Evolutionary conservation across 768 basidiomycete species (phyloP), one percentile per base, ranked within the genome.

Genomic region (Rhodotorula taiwanensis): DNA sequence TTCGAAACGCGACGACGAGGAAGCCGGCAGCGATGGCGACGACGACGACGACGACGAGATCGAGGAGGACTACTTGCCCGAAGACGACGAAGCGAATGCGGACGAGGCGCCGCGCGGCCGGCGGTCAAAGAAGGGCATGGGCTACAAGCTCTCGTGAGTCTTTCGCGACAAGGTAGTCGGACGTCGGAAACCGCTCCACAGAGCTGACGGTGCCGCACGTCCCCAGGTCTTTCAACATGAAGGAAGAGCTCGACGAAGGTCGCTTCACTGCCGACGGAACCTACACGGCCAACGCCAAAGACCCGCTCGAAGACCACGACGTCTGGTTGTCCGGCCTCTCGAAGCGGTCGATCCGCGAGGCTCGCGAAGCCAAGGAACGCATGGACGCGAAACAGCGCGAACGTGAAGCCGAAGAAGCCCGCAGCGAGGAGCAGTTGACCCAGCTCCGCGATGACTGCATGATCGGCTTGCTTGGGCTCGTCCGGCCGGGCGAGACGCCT

Each of bases 231-330:
- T 99, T 99, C 83, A 94, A 99, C 76, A 98, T 99, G 94, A 86
- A 92, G 67, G 87, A 89, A 71, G 95, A 99, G 80, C 93, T 98
- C 87, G 86, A 90, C 73, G 94, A 98, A 77, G 95, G 95, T 43
- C 89, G 91, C 74, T 97, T 99, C 79, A 86, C 89, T 8, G 88
- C 87, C 63, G 94, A 98, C 73, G 95, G 95, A 51, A 67, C 66
- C 14, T 79, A 77, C 72, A 90, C 91, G 74, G 84, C 88, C 52
- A 85, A 87, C 69, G 81, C 86, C 16, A 85, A 86, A 74, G 95
- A 99, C 75, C 88, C 88, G 2, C 87, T 92, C 73, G 89, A 86
- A 30, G 82, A 86, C 43, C 92, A 99, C 75, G 95, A 99, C 76
- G 82, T 83, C 39, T 99, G 95, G 95, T 87, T 99, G 83, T 88